Evolutionary conservation across 345 rosid species (phyloP).

Genomic region (Aquilaria sinensis): DNA sequence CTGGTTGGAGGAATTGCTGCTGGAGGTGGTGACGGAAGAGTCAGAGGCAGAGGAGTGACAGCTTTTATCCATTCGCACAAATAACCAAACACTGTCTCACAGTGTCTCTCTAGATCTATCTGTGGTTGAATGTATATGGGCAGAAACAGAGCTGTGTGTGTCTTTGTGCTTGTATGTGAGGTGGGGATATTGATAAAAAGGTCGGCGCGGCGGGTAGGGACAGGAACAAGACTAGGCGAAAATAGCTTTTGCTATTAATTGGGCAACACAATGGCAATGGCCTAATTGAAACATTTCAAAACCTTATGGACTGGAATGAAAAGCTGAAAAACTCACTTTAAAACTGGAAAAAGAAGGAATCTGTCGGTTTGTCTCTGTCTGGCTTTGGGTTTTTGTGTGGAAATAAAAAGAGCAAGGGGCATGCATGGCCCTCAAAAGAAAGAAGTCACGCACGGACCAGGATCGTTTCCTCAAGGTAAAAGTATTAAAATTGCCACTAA

Average conservation of each 20-base stretch:
- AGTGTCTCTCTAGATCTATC: constrained; percentile 10
- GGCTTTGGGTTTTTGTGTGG: background rate
- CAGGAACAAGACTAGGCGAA: background rate
- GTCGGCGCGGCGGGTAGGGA: constrained; percentile 17
- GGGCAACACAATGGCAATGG: too few relatives aligned
- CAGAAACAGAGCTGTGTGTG: background rate
- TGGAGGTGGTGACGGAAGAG: constrained; percentile 15
- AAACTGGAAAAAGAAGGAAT: constrained; percentile 1
- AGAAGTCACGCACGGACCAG: too few relatives aligned
- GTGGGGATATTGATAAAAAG: constrained; percentile 6
- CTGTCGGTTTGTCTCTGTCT: constrained; percentile 1
- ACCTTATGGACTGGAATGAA: background rate
- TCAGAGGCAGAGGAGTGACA: constrained; percentile 42
- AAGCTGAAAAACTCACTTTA: background rate
- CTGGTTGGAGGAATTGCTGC: constrained; percentile 15
- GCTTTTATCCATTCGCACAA: constrained; percentile 47
- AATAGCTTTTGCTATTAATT: too few relatives aligned
- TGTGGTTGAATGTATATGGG: background rate
- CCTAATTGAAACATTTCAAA: too few relatives aligned
- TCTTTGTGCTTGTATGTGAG: background rate
- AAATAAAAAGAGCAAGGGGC: too few relatives aligned
- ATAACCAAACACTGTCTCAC: background rate
- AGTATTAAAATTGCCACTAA: too few relatives aligned
- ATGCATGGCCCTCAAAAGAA: too few relatives aligned
- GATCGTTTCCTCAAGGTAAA: too few relatives aligned